Evolutionary conservation across 2,329 filamentous ascomycete genomes (phyloP).

Genomic region (Emergomyces pasteurianus): DNA sequence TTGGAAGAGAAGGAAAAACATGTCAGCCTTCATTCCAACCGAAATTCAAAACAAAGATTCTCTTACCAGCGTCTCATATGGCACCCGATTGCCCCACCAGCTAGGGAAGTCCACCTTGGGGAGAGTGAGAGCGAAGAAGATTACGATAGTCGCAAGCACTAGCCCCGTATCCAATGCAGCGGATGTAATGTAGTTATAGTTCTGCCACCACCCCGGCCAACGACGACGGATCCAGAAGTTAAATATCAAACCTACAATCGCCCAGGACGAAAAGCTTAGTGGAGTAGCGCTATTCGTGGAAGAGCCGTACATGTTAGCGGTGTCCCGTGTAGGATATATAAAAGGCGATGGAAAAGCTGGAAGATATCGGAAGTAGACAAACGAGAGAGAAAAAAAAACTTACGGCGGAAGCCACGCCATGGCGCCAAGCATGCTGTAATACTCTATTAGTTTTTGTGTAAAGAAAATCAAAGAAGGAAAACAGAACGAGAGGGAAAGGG

Average conservation of each 20-base stretch:
- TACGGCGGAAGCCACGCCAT: conserved; percentile 30
- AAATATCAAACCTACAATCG: conserved; percentile 37
- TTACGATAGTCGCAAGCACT: conserved; percentile 50
- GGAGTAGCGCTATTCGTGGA: conserved; percentile 38
- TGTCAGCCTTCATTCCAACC: background rate
- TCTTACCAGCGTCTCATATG: conserved; percentile 15
- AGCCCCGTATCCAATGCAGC: conserved; percentile 40
- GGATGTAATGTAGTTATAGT: conserved; percentile 30
- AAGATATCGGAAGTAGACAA: background rate
- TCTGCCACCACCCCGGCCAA: conserved; percentile 28
- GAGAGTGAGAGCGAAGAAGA: conserved; percentile 55
- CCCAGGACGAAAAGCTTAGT: conserved; percentile 57
- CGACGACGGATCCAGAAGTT: conserved; percentile 24
- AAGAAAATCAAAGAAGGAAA: background rate
- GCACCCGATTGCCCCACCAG: conserved; percentile 46
- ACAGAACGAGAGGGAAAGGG: background rate
- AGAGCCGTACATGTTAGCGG: conserved; percentile 36
- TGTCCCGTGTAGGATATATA: conserved; percentile 37
- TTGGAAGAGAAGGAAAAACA: background rate
- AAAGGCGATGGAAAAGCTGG: conserved; percentile 29
- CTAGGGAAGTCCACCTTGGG: conserved; percentile 41
- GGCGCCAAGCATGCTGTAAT: conserved; percentile 16
- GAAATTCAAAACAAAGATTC: background rate
- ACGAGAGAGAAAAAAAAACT: conserved; percentile 32
- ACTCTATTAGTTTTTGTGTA: background rate